These are phyloP conservation scores for Angophora floribunda DNA, from an alignment of 345 rosid species.

Conservation along the genomic window DNA sequence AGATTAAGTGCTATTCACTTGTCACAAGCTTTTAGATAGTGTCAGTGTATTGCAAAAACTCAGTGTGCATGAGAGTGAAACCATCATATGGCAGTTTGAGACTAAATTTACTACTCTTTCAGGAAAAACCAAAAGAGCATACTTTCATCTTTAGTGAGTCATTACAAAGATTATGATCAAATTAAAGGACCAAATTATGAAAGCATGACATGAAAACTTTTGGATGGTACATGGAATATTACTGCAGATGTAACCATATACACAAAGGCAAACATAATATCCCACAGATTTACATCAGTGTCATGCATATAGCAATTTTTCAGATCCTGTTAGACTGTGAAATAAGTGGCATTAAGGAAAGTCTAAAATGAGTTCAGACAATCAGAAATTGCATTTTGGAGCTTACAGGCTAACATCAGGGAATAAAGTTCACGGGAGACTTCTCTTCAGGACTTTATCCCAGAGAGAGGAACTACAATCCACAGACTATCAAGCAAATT, in stretches of 20 bases:
- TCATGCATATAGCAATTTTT: neutral
- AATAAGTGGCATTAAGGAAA: neutral
- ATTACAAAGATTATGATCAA: neutral
- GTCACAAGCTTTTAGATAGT: neutral
- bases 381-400: neutral
- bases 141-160: neutral
- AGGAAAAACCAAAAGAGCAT: neutral
- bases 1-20: neutral
- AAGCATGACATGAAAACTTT: neutral
- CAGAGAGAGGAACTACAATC: neutral
- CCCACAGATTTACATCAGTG: neutral
- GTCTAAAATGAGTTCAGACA: neutral
- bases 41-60: neutral
- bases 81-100: neutral
- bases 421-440: neutral
- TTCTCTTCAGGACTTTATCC: neutral
- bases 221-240: neutral
- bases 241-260: neutral
- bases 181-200: neutral
- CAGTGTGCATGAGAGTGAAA: neutral
- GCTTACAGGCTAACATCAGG: neutral
- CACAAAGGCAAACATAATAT: neutral
- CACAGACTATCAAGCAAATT: neutral
- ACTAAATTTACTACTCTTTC: neutral
- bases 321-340: neutral